These are phyloP conservation scores for Lactarius sp. DNA, from an alignment of 768 basidiomycete species.

Conservation along the genomic window DNA sequence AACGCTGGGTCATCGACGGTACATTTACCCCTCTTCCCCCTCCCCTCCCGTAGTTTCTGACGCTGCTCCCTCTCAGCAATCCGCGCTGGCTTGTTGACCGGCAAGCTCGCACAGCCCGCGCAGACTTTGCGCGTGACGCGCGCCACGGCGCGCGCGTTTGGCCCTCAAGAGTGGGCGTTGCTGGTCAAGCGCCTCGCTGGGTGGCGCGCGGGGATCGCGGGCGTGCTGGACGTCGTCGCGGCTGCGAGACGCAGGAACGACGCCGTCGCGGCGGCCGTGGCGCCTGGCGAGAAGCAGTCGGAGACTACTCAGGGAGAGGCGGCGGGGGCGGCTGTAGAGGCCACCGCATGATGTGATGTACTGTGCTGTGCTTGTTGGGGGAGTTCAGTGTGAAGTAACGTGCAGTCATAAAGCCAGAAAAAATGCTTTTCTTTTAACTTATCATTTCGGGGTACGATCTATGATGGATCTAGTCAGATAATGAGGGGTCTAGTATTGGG, in stretches of 20 bases:
- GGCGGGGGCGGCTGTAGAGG: slow-evolving; percentile 8
- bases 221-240: slow-evolving; percentile 66
- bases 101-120: slow-evolving; percentile 77
- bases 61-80: slow-evolving; percentile 48
- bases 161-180: slow-evolving; percentile 71
- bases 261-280: slow-evolving; percentile 18
- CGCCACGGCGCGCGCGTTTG: slow-evolving; percentile 71
- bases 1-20: slow-evolving; percentile 89
- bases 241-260: slow-evolving; percentile 44
- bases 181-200: slow-evolving; percentile 68
- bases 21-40: slow-evolving; percentile 27
- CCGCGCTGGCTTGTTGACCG: slow-evolving; percentile 70
- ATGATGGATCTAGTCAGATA: neutral
- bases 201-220: slow-evolving; percentile 70
- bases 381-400: too few species aligned
- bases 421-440: neutral
- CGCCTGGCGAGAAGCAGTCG: slow-evolving; percentile 10
- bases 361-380: slow-evolving; percentile 1
- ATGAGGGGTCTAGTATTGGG: neutral
- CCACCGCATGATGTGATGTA: slow-evolving; percentile 3
- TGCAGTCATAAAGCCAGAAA: neutral
- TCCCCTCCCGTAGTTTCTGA: too few species aligned
- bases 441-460: neutral
- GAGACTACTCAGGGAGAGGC: neutral
- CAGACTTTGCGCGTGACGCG: slow-evolving; percentile 69